Evolutionary conservation across 1,284 basidiomycete species (phyloP), one percentile per base, ranked within the genome.

Genomic region (Ceratobasidium sp.): DNA sequence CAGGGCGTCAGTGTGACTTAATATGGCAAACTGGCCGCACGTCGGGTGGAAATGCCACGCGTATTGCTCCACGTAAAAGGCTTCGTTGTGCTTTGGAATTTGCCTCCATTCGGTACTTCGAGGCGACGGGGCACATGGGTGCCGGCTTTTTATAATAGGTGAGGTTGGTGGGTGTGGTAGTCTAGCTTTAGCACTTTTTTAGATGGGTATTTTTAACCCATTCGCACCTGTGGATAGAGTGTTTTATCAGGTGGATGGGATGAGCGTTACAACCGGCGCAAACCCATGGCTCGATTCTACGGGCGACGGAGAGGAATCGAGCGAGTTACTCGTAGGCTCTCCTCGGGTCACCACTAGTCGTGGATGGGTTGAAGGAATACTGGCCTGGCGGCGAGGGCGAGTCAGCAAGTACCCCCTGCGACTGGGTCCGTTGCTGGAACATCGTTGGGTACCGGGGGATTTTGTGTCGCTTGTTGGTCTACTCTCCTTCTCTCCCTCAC

Each of bases 401-500:
- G 14, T 56, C 12, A 30, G 7, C 14, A 9, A 56, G 2, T 38
- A 56, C 36, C 36, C 36, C 8, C 54, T 30, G 7, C 33, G 30
- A 11, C 33, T 56, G 14, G 33, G 38, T 14, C 23, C 36, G 36
- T 60, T 30, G n/a, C 9, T 23, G 36, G 2, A n/a, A 23, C 33
- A 36, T 42, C 33, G 28, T 8, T 66, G 63, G 63, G 33, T 54
- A 11, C 46, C 62, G 23, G 51, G 23, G 12, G 28, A 53, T 30
- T 53, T 53, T 5, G 33, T 56, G 30, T 56, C 54, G 30, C 54
- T 56, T 9, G 54, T 56, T 4, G 33, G 54, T 56, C 16, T 21
- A 38, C n/a, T 21, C 48, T 2, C 16, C 25, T n/a, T 42, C 23
- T n/a, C 46, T 42, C 14, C 33, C 25, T 36, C 21, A 30, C 53